Conservation (phyloP, 2,329 filamentous ascomycete genomes). For the Penicillium thymicola region DNA sequence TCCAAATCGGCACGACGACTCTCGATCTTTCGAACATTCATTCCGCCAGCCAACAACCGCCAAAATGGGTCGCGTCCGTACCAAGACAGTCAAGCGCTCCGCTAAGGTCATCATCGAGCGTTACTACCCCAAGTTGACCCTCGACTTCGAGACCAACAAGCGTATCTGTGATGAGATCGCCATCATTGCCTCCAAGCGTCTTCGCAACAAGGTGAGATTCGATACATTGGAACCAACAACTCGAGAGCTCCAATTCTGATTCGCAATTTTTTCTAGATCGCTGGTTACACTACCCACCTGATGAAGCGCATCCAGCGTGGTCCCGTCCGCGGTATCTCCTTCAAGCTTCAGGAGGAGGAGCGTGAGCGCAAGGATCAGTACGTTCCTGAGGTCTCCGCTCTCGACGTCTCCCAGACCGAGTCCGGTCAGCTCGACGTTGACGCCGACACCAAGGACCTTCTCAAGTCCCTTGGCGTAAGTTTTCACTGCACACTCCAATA, state of each 20-base stretch:
- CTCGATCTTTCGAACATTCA: slow-evolving; percentile 26
- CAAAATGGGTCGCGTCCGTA: slow-evolving; percentile 51
- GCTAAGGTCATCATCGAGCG: slow-evolving; percentile 99
- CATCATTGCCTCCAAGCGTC: slow-evolving; percentile 97
- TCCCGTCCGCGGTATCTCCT: slow-evolving; percentile 98
- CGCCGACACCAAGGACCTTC: slow-evolving; percentile 95
- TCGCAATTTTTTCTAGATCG: slow-evolving; percentile 60
- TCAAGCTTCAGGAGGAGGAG: slow-evolving; percentile 99
- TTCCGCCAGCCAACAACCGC: slow-evolving; percentile 38
- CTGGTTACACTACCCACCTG: slow-evolving; percentile 95
- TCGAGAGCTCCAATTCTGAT: neutral
- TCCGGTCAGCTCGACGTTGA: slow-evolving; percentile 92
- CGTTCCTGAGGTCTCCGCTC: slow-evolving; percentile 96
- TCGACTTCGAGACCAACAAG: slow-evolving; percentile 99
- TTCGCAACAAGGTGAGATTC: slow-evolving; percentile 89
- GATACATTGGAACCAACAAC: neutral
- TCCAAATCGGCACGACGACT: slow-evolving; percentile 14
- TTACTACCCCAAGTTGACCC: slow-evolving; percentile 95
- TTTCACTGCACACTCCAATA: slow-evolving; percentile 5
- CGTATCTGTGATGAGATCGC: slow-evolving; percentile 99
- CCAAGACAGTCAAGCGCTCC: slow-evolving; percentile 71
- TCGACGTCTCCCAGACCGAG: slow-evolving; percentile 96
- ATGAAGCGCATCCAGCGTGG: slow-evolving; percentile 99
- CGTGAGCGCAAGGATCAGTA: slow-evolving; percentile 99
- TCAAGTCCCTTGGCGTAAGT: slow-evolving; percentile 98